phyloP scores from a whole-genome alignment of 352 stramenopile genomes.

The Phytophthora tentaculata region DNA sequence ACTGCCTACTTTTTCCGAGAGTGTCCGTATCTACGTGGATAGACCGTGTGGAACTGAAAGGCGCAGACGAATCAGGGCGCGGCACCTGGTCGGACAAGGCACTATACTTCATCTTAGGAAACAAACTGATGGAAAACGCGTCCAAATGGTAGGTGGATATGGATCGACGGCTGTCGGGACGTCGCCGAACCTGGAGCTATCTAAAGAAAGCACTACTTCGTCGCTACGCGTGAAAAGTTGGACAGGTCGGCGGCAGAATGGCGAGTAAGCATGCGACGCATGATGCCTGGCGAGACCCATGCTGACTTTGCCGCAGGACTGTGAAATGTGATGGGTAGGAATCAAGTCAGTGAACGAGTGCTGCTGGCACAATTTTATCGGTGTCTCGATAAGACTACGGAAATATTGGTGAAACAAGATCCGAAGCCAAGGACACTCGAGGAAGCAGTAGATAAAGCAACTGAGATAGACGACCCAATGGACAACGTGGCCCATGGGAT shows the following conservation, averaged over 20 bases:
- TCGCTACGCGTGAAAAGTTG: background rate
- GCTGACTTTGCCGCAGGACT: conserved; percentile 1
- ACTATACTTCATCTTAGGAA: conserved; percentile 4
- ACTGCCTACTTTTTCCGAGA: background rate
- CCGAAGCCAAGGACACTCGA: background rate
- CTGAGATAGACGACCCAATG: conserved; percentile 1
- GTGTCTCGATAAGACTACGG: background rate
- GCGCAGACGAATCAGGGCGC: conserved; percentile 1
- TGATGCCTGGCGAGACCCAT: background rate
- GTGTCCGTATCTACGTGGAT: background rate
- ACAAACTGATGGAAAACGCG: conserved; percentile 3
- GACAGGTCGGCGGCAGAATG: background rate
- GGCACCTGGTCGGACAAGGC: conserved; percentile 1
- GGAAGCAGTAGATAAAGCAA: conserved; percentile 2
- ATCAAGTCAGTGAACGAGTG: conserved; percentile 3
- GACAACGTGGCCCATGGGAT: conserved; percentile 2
- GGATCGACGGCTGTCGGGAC: background rate
- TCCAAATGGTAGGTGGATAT: conserved; percentile 4
- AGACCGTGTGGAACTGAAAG: background rate
- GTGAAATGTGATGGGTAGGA: background rate
- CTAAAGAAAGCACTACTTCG: conserved; percentile 9
- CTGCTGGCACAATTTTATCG: conserved; percentile 1
- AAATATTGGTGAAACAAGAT: background rate
- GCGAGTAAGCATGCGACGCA: background rate
- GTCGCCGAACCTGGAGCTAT: background rate